phyloP scores from a whole-genome alignment of 441 rosid species.

The Populus hybrid region DNA sequence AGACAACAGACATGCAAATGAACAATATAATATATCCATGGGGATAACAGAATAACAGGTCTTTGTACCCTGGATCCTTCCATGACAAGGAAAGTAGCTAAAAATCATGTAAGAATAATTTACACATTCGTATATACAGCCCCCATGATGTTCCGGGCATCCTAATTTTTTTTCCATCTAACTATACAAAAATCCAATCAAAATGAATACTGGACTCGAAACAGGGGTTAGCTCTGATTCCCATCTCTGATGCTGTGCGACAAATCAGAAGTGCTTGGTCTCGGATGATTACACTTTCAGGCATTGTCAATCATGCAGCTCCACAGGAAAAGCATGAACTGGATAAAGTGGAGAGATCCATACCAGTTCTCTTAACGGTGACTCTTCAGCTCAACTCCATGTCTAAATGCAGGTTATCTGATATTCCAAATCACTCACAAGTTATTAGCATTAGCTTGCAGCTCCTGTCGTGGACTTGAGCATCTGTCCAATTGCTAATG shows the following conservation, averaged over 20 bases:
- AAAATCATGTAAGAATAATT: background rate
- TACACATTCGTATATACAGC: background rate
- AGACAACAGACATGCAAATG: too few relatives aligned
- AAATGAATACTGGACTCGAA: background rate
- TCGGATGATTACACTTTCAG: background rate
- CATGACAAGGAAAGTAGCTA: too few relatives aligned
- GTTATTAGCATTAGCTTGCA: background rate
- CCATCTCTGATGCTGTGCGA: background rate
- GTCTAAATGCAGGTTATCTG: background rate
- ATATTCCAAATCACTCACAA: background rate
- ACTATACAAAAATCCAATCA: background rate
- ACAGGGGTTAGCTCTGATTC: background rate
- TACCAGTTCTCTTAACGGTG: background rate
- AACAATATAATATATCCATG: too few relatives aligned
- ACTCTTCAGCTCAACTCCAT: background rate
- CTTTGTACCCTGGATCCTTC: background rate
- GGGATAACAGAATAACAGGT: background rate
- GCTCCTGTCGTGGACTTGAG: background rate
- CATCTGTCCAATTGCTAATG: background rate
- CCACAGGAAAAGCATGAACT: background rate
- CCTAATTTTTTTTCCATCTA: background rate
- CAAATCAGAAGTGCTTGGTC: background rate
- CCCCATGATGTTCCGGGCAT: background rate
- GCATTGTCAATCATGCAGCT: constrained; percentile 7
- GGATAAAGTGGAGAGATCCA: background rate